Conservation (phyloP, 768 basidiomycete genomes). For the Suillus placidus region DNA sequence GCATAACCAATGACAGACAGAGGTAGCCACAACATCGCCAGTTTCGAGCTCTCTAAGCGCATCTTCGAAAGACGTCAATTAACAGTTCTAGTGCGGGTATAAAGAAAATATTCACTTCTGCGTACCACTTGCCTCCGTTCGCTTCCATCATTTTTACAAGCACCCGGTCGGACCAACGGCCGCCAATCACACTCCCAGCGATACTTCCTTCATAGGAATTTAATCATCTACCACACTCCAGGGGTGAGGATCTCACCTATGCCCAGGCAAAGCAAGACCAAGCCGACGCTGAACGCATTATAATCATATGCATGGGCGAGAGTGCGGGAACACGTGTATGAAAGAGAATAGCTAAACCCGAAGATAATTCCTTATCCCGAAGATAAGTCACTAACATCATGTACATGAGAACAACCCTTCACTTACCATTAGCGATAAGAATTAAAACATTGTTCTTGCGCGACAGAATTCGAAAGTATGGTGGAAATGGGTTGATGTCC, state of each 20-base stretch:
- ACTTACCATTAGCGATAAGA: conserved; percentile 40
- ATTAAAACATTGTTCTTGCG: conserved; percentile 70
- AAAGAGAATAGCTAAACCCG: conserved; percentile 67
- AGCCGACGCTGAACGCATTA: conserved; percentile 68
- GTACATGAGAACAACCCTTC: background rate
- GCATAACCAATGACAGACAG: conserved; percentile 67
- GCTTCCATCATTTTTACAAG: conserved; percentile 42
- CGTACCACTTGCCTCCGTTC: conserved; percentile 51
- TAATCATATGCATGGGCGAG: conserved; percentile 65
- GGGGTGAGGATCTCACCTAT: conserved; percentile 46
- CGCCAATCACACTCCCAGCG: conserved; percentile 57
- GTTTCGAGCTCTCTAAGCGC: conserved; percentile 65
- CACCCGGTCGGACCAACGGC: conserved; percentile 59
- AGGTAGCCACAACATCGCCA: conserved; percentile 58
- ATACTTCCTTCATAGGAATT: conserved; percentile 42
- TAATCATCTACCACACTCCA: background rate
- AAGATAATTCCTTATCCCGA: conserved; percentile 61
- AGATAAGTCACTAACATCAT: conserved; percentile 15
- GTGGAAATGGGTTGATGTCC: conserved; percentile 75
- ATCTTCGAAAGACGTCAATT: conserved; percentile 48
- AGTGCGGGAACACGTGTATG: conserved; percentile 76
- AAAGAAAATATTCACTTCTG: conserved; percentile 55
- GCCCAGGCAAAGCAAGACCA: conserved; percentile 78
- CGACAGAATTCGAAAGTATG: conserved; percentile 58
- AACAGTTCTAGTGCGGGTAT: background rate